Evolutionary conservation across 345 rosid genomes (phyloP).

Genomic region (Sisymbrium irio): DNA sequence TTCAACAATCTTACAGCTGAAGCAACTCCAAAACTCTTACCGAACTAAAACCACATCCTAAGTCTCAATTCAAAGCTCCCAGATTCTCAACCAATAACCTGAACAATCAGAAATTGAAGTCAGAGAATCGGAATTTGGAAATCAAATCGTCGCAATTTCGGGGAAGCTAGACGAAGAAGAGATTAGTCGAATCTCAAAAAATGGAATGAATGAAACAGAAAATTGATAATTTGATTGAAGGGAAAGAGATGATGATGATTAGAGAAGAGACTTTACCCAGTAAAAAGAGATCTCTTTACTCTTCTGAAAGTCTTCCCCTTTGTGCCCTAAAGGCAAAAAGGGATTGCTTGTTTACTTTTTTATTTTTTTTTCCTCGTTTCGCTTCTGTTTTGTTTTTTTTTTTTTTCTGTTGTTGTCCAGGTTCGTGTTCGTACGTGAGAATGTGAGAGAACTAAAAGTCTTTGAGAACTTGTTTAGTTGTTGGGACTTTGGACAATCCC

Average conservation of each 20-base stretch:
- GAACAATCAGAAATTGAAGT: neutral
- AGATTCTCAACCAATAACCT: neutral
- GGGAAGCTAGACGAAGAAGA: neutral
- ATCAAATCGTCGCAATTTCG: neutral
- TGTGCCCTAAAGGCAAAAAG: constrained; percentile 5
- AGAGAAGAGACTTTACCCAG: neutral
- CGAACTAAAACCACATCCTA: neutral
- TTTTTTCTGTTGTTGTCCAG: neutral
- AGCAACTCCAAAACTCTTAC: neutral
- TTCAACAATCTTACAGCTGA: neutral
- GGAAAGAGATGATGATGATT: constrained; percentile 4
- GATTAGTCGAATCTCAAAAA: neutral
- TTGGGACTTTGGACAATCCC: neutral
- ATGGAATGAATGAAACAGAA: neutral
- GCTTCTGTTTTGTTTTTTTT: neutral
- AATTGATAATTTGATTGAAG: neutral
- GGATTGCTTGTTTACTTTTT: neutral
- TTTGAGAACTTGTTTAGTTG: too few species aligned
- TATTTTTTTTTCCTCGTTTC: neutral
- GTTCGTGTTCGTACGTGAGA: constrained; percentile 1
- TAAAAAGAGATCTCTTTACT: neutral
- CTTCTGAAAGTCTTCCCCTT: constrained; percentile 8
- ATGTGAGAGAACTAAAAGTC: neutral
- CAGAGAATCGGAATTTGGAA: neutral
- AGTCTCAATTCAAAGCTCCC: neutral